Evolutionary conservation across 208 protist species (phyloP), one percentile per base, ranked within the genome.

Genomic region (Wallacemonas sp.): DNA sequence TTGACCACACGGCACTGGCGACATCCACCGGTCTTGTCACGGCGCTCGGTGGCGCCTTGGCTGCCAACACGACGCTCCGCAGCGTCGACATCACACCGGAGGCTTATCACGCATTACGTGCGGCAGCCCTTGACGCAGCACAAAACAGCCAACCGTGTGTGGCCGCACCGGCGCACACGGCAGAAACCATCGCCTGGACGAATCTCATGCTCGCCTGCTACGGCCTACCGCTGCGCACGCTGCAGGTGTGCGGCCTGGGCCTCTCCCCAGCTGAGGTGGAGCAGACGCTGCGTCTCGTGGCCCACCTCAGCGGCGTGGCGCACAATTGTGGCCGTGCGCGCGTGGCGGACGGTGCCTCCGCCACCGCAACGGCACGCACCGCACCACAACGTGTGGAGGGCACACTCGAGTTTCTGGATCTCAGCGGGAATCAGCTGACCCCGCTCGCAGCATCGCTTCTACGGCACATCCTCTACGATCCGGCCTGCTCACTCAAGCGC

Each of bases 211-310:
- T 64, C 12, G 62, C 66, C 12, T 63, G 73, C 21, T 78, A 73
- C 66, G 59, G 75, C 38, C 50, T 77, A 13, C 76, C 76, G 13
- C 41, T 82, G 36, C 53, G 61, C 15, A 63, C 62, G 39, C n/a
- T 82, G 17, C 63, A 69, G 39, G 36, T 64, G 26, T 45, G 63
- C 17, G 46, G 34, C 38, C 38, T 71, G 6, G 26, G 41, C 1
- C 41, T 82, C 1, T 26, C 60, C 4, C 38, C 54, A 24, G 12
- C 13, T 15, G 70, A 73, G 27, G 50, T 82, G 42, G 34, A 67
- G n/a, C 71, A 78, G 26, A 19, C 67, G 1, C 57, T 82, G 34
- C 26, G 73, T 30, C 71, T 82, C 37, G 71, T 82, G 1, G 76
- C 70, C 48, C 71, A 82, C 50, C 34, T 60, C 15, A 66, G 50